Evolutionary conservation across 495 filamentous ascomycete species (phyloP).

Genomic region (Talaromyces adpressus): DNA sequence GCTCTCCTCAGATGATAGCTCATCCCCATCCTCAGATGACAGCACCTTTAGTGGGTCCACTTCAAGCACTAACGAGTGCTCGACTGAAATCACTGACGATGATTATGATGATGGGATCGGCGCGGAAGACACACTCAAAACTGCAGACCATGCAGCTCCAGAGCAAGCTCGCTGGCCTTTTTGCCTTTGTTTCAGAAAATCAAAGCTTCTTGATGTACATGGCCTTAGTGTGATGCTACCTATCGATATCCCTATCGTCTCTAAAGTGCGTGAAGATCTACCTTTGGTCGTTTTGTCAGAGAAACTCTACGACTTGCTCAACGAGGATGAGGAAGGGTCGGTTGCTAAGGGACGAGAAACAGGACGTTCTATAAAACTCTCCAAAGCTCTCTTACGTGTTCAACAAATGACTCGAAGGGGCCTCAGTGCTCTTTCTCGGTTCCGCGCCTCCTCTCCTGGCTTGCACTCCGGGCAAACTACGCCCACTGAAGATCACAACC

Average conservation of each 20-base stretch:
- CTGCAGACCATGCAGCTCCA: constrained; percentile 17
- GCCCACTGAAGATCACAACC: constrained; percentile 50
- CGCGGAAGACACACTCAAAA: constrained; percentile 23
- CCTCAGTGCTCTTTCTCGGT: constrained; percentile 27
- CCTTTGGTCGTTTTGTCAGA: constrained; percentile 32
- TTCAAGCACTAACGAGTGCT: constrained; percentile 24
- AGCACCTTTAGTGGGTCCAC: constrained; percentile 23
- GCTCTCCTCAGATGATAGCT: constrained; percentile 23
- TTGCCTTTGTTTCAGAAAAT: constrained; percentile 14
- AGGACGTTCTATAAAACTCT: constrained; percentile 21
- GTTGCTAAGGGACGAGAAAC: constrained; percentile 15
- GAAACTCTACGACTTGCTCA: constrained; percentile 25
- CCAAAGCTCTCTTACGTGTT: constrained; percentile 26
- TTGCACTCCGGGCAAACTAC: constrained; percentile 52
- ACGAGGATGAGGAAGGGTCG: constrained; percentile 28
- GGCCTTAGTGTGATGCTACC: constrained; percentile 17
- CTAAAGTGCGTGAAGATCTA: constrained; percentile 32
- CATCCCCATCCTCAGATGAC: constrained; percentile 19
- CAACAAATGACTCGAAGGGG: constrained; percentile 35
- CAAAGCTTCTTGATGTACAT: constrained; percentile 25
- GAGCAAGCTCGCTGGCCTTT: constrained; percentile 28
- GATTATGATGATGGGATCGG: constrained; percentile 25
- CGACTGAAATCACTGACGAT: constrained; percentile 14
- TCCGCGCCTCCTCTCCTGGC: constrained; percentile 30
- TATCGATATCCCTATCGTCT: constrained; percentile 21